Base-by-base conservation (phyloP, 805 yeast species). In the Candida glaebosa region DNA sequence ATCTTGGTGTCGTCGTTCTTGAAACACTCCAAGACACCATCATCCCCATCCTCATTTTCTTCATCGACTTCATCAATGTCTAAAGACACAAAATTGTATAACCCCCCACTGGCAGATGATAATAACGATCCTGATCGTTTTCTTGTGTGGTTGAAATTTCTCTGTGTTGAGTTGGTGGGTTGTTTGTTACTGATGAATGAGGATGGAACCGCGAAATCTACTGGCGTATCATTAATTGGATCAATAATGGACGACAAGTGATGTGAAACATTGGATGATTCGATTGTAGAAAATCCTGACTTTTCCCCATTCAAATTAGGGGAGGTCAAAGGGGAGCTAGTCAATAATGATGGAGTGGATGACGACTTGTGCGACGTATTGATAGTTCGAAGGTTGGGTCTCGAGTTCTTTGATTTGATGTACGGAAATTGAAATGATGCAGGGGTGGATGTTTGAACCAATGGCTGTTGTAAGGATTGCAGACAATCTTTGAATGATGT, bases 181-280 rank as follows among this genome's bases (percentile, higher is more conserved):
- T 36, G 10, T 22, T 17, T 10, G 16, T 35, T 24, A 19, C 34
- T 34, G 16, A 38, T 24, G 12, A 31, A 34, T 15, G 44, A 43
- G 20, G 38, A 45, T 8, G 66, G 62, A 18, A 61, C 57, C 1
- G 60, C 46, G 39, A 65, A 65, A 41, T 67, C 71, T 14, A 63
- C 68, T 5, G 71, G 71, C 2, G 65, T 49, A 41, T 66, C 72
- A 43, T 65, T 65, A 41, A 65, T 67, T 12, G 69, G 66, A 44
- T 67, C 72, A 32, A 64, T 54, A 30, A 58, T 46, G 8, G 58
- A 48, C 5, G 40, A 30, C 25, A 18, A 22, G 39, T 37, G 6
- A 44, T 38, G 2, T 46, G 39, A 18, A 17, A 25, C 12, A 31
- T 33, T 31, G 4, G 44, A 49, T 26, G 65, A 60, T 24, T 66